Base-by-base conservation (phyloP, 495 filamentous ascomycete species). In the Apiosordaria backusii region DNA sequence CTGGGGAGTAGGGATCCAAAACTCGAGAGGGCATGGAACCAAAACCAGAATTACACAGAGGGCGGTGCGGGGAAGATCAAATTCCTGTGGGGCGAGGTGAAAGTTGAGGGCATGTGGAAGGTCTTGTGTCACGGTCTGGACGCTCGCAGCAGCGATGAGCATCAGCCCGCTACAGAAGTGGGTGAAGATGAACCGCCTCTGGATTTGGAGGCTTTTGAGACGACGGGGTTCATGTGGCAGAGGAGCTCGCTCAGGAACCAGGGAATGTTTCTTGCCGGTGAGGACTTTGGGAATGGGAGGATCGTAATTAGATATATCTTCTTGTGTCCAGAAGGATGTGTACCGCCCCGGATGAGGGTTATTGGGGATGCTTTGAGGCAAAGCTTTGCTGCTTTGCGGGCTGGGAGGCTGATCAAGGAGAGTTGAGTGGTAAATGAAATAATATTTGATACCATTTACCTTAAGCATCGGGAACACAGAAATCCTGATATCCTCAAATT, bases 271-370 rank as follows among this genome's bases (percentile, higher is more conserved):
- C n/a, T 69, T 9, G 67, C 26, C 5, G 66, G 67, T 50, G 67
- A 69, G 67, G 40, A 60, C 1, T 18, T 55, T 24, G 57, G 57
- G 10, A 19, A 19, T 27, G 67, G 58, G 23, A 13, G 54, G 24
- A 24, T 66, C 9, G 53, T 50, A 26, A 59, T 69, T 19, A 21
- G 67, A 25, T 69, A 69, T 61, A 52, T 69, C 1, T 55, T 69
- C 27, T 40, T 69, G 18, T 66, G 60, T 54, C 63, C 63, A 27
- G 26, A 22, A 19, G 64, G 60, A 15, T 66, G 57, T 35, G 35
- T 35, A 15, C 59, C 64, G 29, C 67, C 67, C n/a, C 29, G 27
- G 21, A 66, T 62, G 35, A 50, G 63, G 29, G 60, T 53, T 3
- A 53, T 69, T 22, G 59, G 53, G 25, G 67, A 66, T 25, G 60